Base-by-base conservation (phyloP, 2,329 filamentous ascomycete species). In the Aschersonia sp. region DNA sequence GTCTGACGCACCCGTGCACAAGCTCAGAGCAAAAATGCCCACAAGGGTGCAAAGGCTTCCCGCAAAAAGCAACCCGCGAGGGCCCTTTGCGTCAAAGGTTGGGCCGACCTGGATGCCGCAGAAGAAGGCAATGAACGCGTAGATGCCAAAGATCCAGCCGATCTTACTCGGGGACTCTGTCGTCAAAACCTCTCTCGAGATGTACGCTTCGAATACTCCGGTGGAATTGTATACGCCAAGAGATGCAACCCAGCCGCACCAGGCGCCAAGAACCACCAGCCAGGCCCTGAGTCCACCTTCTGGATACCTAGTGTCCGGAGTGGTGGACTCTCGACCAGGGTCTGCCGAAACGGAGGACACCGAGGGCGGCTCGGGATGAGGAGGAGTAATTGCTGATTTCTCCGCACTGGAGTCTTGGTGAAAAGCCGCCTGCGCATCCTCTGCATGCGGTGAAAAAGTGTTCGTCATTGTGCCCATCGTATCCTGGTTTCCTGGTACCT, bases 91-190 rank as follows among this genome's bases (percentile, higher is more conserved):
- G 31, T 86, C 82, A 53, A 85, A 85, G 30, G 84, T 62, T 0
- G 82, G 81, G 2, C 82, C 82, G 43, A 83, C 74, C 53, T 82
- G 77, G 1, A 84, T 69, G 10, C 81, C 80, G 40, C 77, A 75
- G 57, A 83, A 79, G 59, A 84, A 83, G 30, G 75, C 70, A 32
- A 85, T 64, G 56, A 84, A 84, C 40, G 77, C 69, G 54, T 81
- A 84, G 48, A 85, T 66, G 50, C 76, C 73, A 54, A 84, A 82
- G 49, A 86, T 83, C 82, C 82, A 85, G 2, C 79, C 79, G 42
- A 82, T 74, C 29, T 68, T 69, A 31, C 74, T 73, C 32, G 76
- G 71, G 44, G 64, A 71, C 54, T 37, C 81, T 76, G 30, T 68
- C 61, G 29, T 65, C 65, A 12, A 85, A 66, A 52, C 84, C 79